Percentiles rank a stretch among this genome's conserved stretches.
phyloP scores from a whole-genome alignment of 2,329 filamentous ascomycete species.

The Cordyceps pruinosa region DNA sequence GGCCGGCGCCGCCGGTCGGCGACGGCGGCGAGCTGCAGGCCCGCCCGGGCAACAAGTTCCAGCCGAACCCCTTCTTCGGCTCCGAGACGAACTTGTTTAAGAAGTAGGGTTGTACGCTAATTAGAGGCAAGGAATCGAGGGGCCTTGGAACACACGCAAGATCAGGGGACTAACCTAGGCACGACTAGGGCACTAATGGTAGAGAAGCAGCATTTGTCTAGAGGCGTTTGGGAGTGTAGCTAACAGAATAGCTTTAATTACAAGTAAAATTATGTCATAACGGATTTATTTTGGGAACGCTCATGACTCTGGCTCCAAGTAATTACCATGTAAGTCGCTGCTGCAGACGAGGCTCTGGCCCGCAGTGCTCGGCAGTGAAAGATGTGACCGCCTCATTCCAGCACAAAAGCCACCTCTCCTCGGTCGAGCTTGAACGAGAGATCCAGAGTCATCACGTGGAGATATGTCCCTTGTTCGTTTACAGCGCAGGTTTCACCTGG shows the following conservation, averaged over 20 bases:
- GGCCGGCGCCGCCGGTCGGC: constrained; percentile 35
- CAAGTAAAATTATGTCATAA: too few species aligned
- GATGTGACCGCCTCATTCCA: background rate
- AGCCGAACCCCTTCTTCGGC: constrained; percentile 40
- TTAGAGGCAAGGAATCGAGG: too few species aligned
- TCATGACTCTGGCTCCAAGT: too few species aligned
- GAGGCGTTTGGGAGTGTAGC: too few species aligned
- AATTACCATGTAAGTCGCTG: too few species aligned
- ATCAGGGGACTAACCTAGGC: too few species aligned
- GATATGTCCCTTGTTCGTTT: background rate
- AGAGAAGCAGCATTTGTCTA: too few species aligned
- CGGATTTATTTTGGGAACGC: too few species aligned
- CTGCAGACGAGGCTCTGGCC: too few species aligned
- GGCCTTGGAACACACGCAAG: too few species aligned
- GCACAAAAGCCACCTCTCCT: background rate
- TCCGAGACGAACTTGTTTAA: constrained; percentile 31
- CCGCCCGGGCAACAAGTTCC: constrained; percentile 27
- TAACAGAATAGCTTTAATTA: too few species aligned
- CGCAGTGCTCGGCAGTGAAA: background rate
- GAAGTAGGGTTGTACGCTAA: constrained; percentile 22
- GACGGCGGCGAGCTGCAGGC: constrained; percentile 37
- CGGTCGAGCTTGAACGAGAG: background rate
- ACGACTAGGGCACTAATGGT: too few species aligned
- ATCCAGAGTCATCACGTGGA: background rate
- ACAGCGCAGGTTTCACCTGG: background rate